Evolutionary conservation across 495 filamentous ascomycete genomes (phyloP).

Genomic region (Chlorociboria aeruginascens): DNA sequence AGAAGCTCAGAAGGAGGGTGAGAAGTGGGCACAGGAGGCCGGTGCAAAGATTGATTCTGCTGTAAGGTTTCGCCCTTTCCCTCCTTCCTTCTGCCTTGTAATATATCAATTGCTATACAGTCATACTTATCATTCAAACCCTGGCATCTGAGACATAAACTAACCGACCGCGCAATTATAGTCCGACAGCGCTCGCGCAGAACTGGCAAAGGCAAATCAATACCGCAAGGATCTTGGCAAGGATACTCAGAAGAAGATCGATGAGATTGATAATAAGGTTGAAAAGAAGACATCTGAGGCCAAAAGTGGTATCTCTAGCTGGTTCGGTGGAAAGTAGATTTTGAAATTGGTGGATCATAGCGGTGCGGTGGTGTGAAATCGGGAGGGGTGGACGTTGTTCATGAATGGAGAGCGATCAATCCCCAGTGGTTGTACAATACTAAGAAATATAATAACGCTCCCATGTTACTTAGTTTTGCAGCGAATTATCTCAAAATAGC

Average conservation of each 20-base stretch:
- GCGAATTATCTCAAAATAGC: no score
- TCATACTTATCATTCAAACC: background rate
- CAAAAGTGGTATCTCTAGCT: constrained; percentile 65
- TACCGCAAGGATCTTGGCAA: constrained; percentile 46
- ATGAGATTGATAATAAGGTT: constrained; percentile 61
- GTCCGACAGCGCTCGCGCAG: constrained; percentile 48
- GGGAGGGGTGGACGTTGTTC: no score
- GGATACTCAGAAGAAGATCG: constrained; percentile 56
- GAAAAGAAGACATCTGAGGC: constrained; percentile 66
- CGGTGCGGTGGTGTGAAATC: no score
- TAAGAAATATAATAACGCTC: no score
- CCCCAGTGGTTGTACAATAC: no score
- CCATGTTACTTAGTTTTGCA: no score
- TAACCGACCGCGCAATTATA: constrained; percentile 25
- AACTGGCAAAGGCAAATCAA: constrained; percentile 43
- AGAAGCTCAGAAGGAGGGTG: constrained; percentile 38
- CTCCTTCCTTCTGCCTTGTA: background rate
- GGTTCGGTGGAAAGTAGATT: constrained; percentile 62
- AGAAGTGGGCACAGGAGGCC: constrained; percentile 38
- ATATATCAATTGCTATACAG: background rate
- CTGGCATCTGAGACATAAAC: background rate
- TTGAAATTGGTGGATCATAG: no score
- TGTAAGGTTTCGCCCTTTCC: constrained; percentile 27
- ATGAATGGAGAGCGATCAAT: no score
- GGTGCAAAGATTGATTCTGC: constrained; percentile 42